Evolutionary conservation across 1,139 yeast species (phyloP).

Genomic region (Taphrina deformans): DNA sequence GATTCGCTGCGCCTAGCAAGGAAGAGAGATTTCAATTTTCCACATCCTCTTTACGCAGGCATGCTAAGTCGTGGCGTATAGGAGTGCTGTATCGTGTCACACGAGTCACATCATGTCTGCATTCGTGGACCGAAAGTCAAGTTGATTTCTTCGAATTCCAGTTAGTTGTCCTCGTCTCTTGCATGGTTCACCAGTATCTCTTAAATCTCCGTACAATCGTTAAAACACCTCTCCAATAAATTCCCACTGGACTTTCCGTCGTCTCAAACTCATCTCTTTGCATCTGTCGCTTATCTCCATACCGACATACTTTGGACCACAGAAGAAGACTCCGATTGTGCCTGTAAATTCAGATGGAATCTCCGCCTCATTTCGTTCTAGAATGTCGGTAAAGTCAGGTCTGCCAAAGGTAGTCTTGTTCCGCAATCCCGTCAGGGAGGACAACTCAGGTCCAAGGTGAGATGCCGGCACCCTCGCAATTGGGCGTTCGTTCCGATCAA

Average conservation of each 20-base stretch:
- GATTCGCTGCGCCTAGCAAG: not conserved
- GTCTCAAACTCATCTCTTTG: conserved; percentile 5
- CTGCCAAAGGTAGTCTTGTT: conserved; percentile 18
- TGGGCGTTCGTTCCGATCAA: not conserved
- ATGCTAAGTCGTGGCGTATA: not conserved
- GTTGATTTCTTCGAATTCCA: no score
- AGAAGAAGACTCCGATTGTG: conserved; percentile 18
- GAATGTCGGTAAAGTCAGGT: conserved; percentile 15
- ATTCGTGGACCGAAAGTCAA: not conserved
- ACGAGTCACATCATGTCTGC: not conserved
- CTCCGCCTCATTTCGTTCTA: not conserved
- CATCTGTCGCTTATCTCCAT: conserved; percentile 18
- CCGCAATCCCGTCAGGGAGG: conserved; percentile 14
- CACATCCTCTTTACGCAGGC: not conserved
- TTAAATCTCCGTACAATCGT: not conserved
- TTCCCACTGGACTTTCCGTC: not conserved
- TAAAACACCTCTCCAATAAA: conserved; percentile 8
- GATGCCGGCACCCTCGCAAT: not conserved
- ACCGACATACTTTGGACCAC: conserved; percentile 19
- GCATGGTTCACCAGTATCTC: no score
- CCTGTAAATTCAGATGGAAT: not conserved
- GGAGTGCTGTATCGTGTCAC: not conserved
- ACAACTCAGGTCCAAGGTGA: not conserved
- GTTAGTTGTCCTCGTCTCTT: no score
- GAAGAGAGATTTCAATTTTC: not conserved